A percentile compares a stretch with the other conserved stretches of the same genome.
These are phyloP conservation scores for Leucoagaricus sp. DNA, from an alignment of 1,284 basidiomycete genomes.

Conservation along the genomic window DNA sequence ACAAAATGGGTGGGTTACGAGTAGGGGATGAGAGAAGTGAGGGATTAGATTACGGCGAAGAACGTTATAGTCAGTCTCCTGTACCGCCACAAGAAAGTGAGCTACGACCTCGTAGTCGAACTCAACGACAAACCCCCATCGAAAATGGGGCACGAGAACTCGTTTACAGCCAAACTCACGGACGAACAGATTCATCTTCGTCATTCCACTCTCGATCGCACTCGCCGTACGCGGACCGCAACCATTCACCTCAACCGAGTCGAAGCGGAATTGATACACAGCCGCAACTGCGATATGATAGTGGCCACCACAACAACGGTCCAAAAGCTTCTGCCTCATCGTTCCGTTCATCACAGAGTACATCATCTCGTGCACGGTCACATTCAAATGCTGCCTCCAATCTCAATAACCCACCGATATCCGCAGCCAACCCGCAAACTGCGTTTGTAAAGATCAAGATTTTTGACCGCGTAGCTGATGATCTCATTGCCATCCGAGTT, in stretches of 20 bases:
- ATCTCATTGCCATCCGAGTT: slow-evolving; percentile 96
- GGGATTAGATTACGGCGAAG: slow-evolving; percentile 63
- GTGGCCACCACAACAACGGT: slow-evolving; percentile 25
- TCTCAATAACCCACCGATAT: slow-evolving; percentile 69
- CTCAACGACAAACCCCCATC: slow-evolving; percentile 29
- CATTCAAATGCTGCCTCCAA: slow-evolving; percentile 46
- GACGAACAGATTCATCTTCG: slow-evolving; percentile 49
- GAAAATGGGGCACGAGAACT: slow-evolving; percentile 39
- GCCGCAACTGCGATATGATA: slow-evolving; percentile 29
- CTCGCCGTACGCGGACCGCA: slow-evolving; percentile 38
- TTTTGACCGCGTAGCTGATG: slow-evolving; percentile 88
- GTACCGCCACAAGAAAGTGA: slow-evolving; percentile 35
- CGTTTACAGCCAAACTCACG: slow-evolving; percentile 47
- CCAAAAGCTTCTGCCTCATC: slow-evolving; percentile 24
- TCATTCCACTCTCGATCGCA: slow-evolving; percentile 49
- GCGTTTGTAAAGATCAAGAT: slow-evolving; percentile 98
- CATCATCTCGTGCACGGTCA: slow-evolving; percentile 53
- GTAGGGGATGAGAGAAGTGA: slow-evolving; percentile 48
- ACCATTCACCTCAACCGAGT: slow-evolving; percentile 35
- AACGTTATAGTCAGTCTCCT: slow-evolving; percentile 48
- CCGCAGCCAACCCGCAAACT: slow-evolving; percentile 72
- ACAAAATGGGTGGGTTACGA: slow-evolving; percentile 49
- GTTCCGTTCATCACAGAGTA: slow-evolving; percentile 47
- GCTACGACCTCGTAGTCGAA: slow-evolving; percentile 30
- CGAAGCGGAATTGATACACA: slow-evolving; percentile 28